phyloP scores from a whole-genome alignment of 2,329 filamentous ascomycete species.

The Talaromyces funiculosus region DNA sequence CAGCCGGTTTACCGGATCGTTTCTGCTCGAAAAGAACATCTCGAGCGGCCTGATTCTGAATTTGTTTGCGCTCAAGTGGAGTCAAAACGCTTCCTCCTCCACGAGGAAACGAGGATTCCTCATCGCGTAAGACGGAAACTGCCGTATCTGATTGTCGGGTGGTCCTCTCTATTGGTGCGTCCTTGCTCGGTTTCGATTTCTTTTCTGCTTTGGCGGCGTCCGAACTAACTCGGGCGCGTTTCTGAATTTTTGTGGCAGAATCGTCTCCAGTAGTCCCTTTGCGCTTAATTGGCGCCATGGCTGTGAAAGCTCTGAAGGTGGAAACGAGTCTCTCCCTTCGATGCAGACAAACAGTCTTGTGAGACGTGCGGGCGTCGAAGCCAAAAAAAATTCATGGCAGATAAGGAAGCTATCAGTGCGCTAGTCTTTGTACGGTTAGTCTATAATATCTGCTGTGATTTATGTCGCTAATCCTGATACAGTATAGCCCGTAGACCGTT shows the following conservation, averaged over 20 bases:
- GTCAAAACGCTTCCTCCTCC: slow-evolving; percentile 87
- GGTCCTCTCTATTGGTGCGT: slow-evolving; percentile 16
- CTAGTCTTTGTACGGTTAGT: slow-evolving; percentile 7
- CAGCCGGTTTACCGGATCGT: slow-evolving; percentile 49
- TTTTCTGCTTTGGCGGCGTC: slow-evolving; percentile 22
- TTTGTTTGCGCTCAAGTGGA: slow-evolving; percentile 92
- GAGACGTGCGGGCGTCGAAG: slow-evolving; percentile 6
- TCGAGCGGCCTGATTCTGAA: slow-evolving; percentile 83
- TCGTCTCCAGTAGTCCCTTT: slow-evolving; percentile 39
- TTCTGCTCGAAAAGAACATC: slow-evolving; percentile 88
- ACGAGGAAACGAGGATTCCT: slow-evolving; percentile 86
- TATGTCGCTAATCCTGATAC: not conserved
- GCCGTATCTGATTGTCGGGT: slow-evolving; percentile 28
- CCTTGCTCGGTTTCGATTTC: slow-evolving; percentile 31
- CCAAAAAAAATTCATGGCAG: slow-evolving; percentile 11
- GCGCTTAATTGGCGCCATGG: slow-evolving; percentile 44
- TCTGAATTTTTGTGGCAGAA: slow-evolving; percentile 29
- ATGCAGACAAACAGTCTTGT: not conserved
- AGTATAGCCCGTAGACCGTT: not conserved
- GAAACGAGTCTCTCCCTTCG: not conserved
- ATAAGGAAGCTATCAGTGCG: slow-evolving; percentile 14
- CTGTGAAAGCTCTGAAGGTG: not conserved
- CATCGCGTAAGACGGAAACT: slow-evolving; percentile 55
- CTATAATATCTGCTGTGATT: not conserved
- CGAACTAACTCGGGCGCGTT: slow-evolving; percentile 36